A percentile compares a stretch with the other conserved stretches of the same genome.
phyloP scores from a whole-genome alignment of 202 grass and related monocot species.

The Miscanthus sacchariflorus region DNA sequence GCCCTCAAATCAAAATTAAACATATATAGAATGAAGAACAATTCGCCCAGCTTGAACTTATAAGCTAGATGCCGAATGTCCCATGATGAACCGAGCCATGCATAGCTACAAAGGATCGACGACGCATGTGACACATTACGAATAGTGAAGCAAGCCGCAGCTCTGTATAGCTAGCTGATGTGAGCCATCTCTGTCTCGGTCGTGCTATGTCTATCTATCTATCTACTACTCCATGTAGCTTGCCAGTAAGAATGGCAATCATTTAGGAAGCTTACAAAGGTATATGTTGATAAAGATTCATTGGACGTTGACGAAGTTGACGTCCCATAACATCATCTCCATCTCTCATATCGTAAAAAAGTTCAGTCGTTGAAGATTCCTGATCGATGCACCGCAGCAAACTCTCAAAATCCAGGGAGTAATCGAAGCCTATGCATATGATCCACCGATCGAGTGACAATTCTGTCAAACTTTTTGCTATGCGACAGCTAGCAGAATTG shows the following conservation, averaged over 20 bases:
- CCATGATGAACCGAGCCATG: constrained; percentile 4
- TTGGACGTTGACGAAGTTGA: constrained; percentile 49
- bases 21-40: neutral
- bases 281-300: constrained; percentile 37
- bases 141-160: neutral
- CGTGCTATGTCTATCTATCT: constrained; percentile 27
- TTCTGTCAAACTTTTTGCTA: constrained; percentile 37
- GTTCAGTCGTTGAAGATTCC: constrained; percentile 40
- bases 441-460: constrained; percentile 23
- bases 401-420: constrained; percentile 30
- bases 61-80: constrained; percentile 35
- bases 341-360: constrained; percentile 18
- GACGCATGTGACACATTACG: constrained; percentile 18
- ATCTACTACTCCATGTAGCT: neutral
- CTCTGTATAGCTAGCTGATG: neutral
- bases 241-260: constrained; percentile 18
- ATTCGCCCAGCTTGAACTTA: neutral
- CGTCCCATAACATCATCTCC: constrained; percentile 41
- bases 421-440: constrained; percentile 39
- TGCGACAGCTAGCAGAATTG: neutral
- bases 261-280: constrained; percentile 51
- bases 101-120: neutral
- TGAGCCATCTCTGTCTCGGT: constrained; percentile 36
- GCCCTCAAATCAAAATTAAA: neutral
- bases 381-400: neutral